These are phyloP conservation scores for Zoysia japonica DNA, from an alignment of 176 grass and related monocot species.

Conservation along the genomic window DNA sequence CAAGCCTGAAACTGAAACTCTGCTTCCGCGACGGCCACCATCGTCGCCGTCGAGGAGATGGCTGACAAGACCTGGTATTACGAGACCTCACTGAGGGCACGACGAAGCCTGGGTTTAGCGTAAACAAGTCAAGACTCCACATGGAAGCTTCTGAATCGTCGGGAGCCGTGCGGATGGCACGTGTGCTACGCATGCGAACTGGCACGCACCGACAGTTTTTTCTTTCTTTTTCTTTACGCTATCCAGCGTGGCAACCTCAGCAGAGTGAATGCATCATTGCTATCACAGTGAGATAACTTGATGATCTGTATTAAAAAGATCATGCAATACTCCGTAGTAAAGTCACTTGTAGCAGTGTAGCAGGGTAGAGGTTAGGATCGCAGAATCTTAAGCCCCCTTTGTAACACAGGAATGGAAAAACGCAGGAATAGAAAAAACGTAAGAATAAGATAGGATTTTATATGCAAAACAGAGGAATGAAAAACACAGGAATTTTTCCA, in stretches of 20 bases:
- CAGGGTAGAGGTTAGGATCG: background rate
- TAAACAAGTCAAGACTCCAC: conserved; percentile 29
- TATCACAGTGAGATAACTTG: background rate
- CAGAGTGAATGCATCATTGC: background rate
- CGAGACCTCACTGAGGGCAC: background rate
- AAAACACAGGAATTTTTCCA: no score
- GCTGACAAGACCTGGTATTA: background rate
- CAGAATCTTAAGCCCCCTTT: background rate
- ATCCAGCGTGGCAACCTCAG: background rate
- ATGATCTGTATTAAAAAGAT: background rate
- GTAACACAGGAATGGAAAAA: no score
- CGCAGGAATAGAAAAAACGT: no score
- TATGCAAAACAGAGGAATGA: no score
- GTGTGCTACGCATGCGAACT: conserved; percentile 2
- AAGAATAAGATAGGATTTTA: no score
- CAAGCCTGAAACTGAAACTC: background rate
- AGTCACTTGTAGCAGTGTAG: background rate
- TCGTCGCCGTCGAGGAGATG: background rate
- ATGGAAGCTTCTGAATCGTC: conserved; percentile 38
- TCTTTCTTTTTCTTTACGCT: background rate
- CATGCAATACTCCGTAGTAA: background rate
- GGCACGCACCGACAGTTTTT: background rate
- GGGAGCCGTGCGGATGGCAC: background rate
- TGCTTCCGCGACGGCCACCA: conserved; percentile 4
- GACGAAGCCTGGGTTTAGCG: background rate